Evolutionary conservation across 2,329 filamentous ascomycete genomes (phyloP).

Genomic region (Meredithiella fracta): DNA sequence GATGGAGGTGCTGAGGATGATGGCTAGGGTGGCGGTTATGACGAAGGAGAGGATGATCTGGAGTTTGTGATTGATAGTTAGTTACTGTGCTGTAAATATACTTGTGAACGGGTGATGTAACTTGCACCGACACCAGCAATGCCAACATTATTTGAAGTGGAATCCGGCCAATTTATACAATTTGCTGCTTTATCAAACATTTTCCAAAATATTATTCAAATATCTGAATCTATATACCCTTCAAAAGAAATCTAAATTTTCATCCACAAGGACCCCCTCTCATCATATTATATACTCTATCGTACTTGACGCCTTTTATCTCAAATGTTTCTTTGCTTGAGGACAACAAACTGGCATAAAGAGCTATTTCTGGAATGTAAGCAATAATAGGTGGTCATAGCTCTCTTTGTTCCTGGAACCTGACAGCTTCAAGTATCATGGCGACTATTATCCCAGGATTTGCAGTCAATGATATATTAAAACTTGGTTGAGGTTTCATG

Average conservation of each 20-base stretch:
- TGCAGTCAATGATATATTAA: too few species aligned
- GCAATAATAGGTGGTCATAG: background rate
- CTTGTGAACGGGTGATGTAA: background rate
- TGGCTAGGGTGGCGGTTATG: slow-evolving; percentile 41
- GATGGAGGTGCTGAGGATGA: slow-evolving; percentile 38
- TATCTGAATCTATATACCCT: background rate
- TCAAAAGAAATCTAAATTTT: background rate
- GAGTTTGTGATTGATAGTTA: background rate
- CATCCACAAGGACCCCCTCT: background rate
- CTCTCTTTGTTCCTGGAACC: background rate
- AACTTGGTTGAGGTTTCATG: too few species aligned
- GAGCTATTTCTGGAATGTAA: background rate
- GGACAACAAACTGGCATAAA: background rate
- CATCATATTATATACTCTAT: background rate
- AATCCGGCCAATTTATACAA: slow-evolving; percentile 28
- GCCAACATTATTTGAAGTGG: slow-evolving; percentile 23
- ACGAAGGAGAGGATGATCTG: slow-evolving; percentile 50
- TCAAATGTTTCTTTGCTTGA: background rate
- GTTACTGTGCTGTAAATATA: background rate
- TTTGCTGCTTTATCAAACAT: slow-evolving; percentile 18
- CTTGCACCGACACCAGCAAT: slow-evolving; percentile 15
- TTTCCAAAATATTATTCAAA: background rate
- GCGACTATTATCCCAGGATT: too few species aligned
- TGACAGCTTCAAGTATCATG: background rate
- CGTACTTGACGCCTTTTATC: background rate